Evolutionary conservation across 768 basidiomycete genomes (phyloP).

Genomic region (Lyophyllum shimeji): DNA sequence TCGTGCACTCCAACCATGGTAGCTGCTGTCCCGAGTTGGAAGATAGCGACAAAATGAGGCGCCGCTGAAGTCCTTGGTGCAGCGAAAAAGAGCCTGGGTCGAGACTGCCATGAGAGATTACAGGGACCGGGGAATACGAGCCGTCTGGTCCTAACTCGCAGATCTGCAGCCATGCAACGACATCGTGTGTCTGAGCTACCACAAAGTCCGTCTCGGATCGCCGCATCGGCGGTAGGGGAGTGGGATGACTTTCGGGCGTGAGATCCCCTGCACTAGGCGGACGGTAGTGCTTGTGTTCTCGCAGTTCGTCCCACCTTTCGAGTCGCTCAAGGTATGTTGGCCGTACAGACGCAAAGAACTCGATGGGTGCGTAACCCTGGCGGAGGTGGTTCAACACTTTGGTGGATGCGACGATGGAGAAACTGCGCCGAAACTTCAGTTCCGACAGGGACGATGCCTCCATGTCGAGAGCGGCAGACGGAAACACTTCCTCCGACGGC

Average conservation of each 20-base stretch:
- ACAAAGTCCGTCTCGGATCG: constrained; percentile 93
- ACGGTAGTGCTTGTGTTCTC: constrained; percentile 64
- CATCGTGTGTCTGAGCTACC: constrained; percentile 83
- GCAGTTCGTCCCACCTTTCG: constrained; percentile 92
- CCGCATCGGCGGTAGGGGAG: constrained; percentile 71
- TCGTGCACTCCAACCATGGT: constrained; percentile 81
- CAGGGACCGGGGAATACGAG: constrained; percentile 79
- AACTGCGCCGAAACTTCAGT: constrained; percentile 79
- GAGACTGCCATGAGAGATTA: constrained; percentile 68
- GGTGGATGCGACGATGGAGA: constrained; percentile 73
- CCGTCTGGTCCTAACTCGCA: constrained; percentile 87
- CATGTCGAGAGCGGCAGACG: constrained; percentile 74
- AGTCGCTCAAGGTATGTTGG: constrained; percentile 85
- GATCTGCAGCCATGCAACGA: constrained; percentile 85
- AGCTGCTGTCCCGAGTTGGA: constrained; percentile 90
- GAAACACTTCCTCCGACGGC: constrained; percentile 77
- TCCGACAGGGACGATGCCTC: constrained; percentile 70
- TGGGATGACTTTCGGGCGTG: constrained; percentile 38
- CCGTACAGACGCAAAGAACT: constrained; percentile 84
- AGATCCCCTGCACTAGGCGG: constrained; percentile 35
- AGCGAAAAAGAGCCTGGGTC: constrained; percentile 87
- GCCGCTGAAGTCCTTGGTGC: constrained; percentile 92
- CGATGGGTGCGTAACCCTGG: constrained; percentile 80
- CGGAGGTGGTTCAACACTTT: constrained; percentile 73
- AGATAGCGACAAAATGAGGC: constrained; percentile 70